Evolutionary conservation across 108 stramenopile species (phyloP), one percentile per base, ranked within the genome.

Genomic region (Schizochytrium sp.): DNA sequence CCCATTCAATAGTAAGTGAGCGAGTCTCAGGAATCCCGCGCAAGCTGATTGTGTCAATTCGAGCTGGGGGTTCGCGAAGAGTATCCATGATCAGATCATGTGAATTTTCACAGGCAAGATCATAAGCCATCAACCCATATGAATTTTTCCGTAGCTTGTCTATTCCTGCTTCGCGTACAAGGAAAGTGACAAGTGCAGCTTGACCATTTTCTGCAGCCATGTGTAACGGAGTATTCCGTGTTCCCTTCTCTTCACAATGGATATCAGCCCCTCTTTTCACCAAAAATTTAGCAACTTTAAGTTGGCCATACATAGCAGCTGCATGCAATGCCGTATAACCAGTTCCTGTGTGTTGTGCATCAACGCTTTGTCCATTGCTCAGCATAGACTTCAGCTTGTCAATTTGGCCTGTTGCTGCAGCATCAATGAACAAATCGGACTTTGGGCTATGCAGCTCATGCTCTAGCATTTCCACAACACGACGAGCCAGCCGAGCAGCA

Each of bases 41-140:
- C 12, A 69, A 13, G 2, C 28, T 42, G 15, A 53, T 83, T 13
- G 53, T 55, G 28, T 83, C 40, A 10, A 83, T 55, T 42, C 55
- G 76, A 13, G 47, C 50, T 7, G 76, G 76, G 8, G 76, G 76
- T 28, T 83, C 76, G 13, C 76, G 76, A 5, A 83, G 28, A 8
- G 53, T 83, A 53, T 83, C 76, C 76, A 47, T 40, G 47, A 83
- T 83, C n/a, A 83, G 53, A 55, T 83, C 76, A 53, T 83, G 76
- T 5, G 10, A 10, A 28, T 83, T 83, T 28, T 55, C 50, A n/a
- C 28, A 17, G 50, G 76, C 76, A 13, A 55, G 28, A 53, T 83
- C 76, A 55, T 47, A 83, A 1, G 76, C 50, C 47, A 40, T 55
- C n/a, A 83, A 40, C 53, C 76, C 76, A 40, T 55, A 83, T 1